A percentile compares a stretch with the other conserved stretches of the same genome.
phyloP scores from a whole-genome alignment of 345 rosid genomes.

The Hirschfeldia incana region DNA sequence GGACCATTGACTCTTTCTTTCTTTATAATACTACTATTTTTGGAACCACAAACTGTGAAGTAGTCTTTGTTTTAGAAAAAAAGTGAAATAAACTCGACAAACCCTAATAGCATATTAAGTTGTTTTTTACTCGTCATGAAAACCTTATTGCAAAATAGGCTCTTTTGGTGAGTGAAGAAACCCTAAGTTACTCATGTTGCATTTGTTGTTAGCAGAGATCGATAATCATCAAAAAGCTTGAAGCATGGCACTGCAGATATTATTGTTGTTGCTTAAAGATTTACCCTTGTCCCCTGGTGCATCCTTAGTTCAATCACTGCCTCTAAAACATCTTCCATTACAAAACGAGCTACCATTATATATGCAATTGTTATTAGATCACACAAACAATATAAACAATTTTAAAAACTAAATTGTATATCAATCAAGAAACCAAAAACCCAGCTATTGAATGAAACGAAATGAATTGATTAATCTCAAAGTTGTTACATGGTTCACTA shows the following conservation, averaged over 20 bases:
- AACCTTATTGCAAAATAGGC: no score
- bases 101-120: background rate
- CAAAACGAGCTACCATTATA: background rate
- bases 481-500: background rate
- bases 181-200: background rate
- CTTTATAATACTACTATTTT: background rate
- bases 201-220: background rate
- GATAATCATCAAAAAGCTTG: background rate
- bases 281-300: background rate
- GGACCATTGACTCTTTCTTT: slow-evolving; percentile 40
- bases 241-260: background rate
- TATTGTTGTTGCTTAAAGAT: background rate
- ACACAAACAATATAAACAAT: background rate
- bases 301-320: background rate
- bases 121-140: background rate
- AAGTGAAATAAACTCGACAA: background rate
- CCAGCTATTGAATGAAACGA: background rate
- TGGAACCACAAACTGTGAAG: background rate
- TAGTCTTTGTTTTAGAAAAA: background rate
- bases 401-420: background rate
- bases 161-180: no score
- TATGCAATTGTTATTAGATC: background rate
- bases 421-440: background rate
- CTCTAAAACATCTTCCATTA: background rate
- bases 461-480: no score